Evolutionary conservation across 2,329 filamentous ascomycete genomes (phyloP).

Genomic region (Aspergillus sp.): DNA sequence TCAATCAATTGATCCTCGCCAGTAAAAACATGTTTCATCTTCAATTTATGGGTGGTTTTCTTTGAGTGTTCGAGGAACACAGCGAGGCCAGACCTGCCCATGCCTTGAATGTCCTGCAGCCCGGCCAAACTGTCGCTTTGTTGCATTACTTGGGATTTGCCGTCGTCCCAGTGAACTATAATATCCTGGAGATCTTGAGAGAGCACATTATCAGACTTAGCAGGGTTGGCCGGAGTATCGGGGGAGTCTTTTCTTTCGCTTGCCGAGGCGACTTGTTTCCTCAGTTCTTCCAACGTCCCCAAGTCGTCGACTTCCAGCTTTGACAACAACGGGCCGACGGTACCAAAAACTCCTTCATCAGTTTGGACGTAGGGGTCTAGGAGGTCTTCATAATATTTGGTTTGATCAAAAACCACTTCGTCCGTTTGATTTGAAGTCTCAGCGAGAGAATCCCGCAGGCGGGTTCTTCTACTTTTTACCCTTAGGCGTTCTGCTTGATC

Average conservation of each 20-base stretch:
- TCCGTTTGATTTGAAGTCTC: constrained; percentile 48
- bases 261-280: constrained; percentile 25
- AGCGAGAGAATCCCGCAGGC: constrained; percentile 57
- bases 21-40: constrained; percentile 39
- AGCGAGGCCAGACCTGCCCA: constrained; percentile 49
- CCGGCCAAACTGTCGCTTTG: constrained; percentile 51
- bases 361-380: constrained; percentile 54
- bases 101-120: constrained; percentile 49
- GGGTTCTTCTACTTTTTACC: constrained; percentile 60
- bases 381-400: constrained; percentile 56
- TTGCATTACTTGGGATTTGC: constrained; percentile 44
- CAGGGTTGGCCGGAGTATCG: constrained; percentile 14
- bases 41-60: constrained; percentile 41
- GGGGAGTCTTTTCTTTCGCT: constrained; percentile 17
- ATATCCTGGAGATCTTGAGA: constrained; percentile 47
- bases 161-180: constrained; percentile 46
- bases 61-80: constrained; percentile 60
- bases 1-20: constrained; percentile 36
- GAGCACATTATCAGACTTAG: constrained; percentile 28
- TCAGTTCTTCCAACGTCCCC: constrained; percentile 42
- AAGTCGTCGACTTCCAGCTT: constrained; percentile 51
- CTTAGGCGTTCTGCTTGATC: constrained; percentile 58
- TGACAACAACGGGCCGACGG: constrained; percentile 52
- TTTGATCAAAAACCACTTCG: constrained; percentile 51
- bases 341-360: constrained; percentile 59